Conservation (phyloP, 2,329 filamentous ascomycete species). For the Orbilia brochopaga region DNA sequence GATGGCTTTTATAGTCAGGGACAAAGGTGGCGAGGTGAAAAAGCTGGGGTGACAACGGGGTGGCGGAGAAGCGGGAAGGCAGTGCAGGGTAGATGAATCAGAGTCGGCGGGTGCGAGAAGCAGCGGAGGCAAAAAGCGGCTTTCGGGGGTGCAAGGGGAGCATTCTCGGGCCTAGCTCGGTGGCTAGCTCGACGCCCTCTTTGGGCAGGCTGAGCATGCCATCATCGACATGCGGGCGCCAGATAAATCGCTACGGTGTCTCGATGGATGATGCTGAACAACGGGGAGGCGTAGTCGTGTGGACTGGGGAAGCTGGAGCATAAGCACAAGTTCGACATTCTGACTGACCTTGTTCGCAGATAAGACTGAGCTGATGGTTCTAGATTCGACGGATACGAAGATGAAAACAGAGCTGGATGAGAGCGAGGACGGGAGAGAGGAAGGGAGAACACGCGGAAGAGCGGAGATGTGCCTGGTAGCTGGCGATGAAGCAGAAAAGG, state of each 20-base stretch:
- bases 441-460: constrained; percentile 22
- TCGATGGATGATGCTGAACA: too few relatives aligned
- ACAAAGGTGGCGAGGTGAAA: too few relatives aligned
- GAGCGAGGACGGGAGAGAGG: constrained; percentile 11
- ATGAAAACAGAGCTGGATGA: neutral
- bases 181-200: neutral
- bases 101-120: neutral
- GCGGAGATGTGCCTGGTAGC: constrained; percentile 33
- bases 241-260: too few relatives aligned
- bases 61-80: constrained; percentile 4
- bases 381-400: neutral
- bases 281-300: too few relatives aligned
- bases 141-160: too few relatives aligned
- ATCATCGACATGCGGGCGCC: too few relatives aligned
- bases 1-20: neutral
- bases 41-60: neutral
- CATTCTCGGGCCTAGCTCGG: neutral
- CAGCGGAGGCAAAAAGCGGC: neutral
- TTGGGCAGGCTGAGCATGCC: neutral
- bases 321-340: neutral
- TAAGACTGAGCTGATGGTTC: neutral
- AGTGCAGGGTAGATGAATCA: neutral
- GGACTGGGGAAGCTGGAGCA: neutral
- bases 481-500: constrained; percentile 3
- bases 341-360: constrained; percentile 1